Base-by-base conservation (phyloP, 2,329 filamentous ascomycete species). In the Rhynchosporium graminicola region DNA sequence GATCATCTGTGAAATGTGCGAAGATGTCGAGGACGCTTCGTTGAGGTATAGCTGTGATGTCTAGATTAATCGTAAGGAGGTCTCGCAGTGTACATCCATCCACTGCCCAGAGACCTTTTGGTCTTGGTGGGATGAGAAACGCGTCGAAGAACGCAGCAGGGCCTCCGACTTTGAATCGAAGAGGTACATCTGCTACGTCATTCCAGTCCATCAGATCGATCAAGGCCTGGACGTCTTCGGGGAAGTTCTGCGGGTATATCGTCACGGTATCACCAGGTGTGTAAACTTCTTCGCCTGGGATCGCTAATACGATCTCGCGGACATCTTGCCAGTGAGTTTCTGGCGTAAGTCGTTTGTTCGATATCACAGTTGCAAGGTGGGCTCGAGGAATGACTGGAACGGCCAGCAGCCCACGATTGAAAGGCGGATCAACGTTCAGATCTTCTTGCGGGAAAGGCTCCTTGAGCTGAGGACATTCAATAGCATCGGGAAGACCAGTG, bases 281-380 rank as follows among this genome's bases (percentile, higher is more conserved):
- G 74, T 78, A 73, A 77, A 75, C 2, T 72, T 67, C 51, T 71
- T 73, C 3, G 76, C 69, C 12, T 80, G 76, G 10, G 13, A 85
- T 69, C 8, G 78, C 80, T 13, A 98, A 80, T 1, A 80, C 82
- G n/a, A 97, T 76, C 58, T 90, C 84, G 0, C 95, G 89, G 50
- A 98, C 94, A 77, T 99, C 95, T 78, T 99, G 95, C 88, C 92
- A 97, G 77, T 99, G 95, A 1, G 80, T 79, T 0, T 75, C 55
- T 0, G 93, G 87, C 0, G 95, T 99, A 5, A 96, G 75, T 15
- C 93, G 85, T 20, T 79, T 75, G 72, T 96, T 97, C n/a, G 77
- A 74, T 0, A 79, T 71, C 0, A 99, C 73, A 0, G 76, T 82
- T 26, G 61, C 50, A 2, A 43, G 13, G 9, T 54, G 45, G 4